Evolutionary conservation across 2,329 filamentous ascomycete genomes (phyloP), one percentile per base, ranked within the genome.

Genomic region (Paraphaeosphaeria minitans): DNA sequence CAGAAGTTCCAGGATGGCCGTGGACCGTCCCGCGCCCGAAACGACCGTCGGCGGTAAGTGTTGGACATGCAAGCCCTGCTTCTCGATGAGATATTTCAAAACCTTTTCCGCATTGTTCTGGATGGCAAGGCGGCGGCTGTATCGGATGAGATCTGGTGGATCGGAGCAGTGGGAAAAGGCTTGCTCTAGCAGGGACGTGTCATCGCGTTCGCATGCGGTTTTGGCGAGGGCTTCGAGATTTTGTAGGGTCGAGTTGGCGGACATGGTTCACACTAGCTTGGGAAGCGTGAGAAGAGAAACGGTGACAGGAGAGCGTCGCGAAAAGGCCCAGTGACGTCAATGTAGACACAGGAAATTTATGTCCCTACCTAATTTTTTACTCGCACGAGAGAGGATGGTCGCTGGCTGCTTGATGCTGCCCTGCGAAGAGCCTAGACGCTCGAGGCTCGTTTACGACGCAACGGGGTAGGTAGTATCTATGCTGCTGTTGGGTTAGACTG

Each of bases 1-100:
- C 24, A 59, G 29, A 22, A 59, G 6, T 24, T 59, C 53, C 10
- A 59, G 46, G 7, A 22, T 57, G 13, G 39, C 27, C 53, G 24
- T 57, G 14, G 48, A 53, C 39, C 29, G 31, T 43, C 16, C 39
- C 12, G 19, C 14, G 52, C 29, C 29, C 19, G 21, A 29, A 22
- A 47, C 39, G 19, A 9, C 42, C 7, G 12, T 22, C 4, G 41
- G 41, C 1, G 12, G n/a, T 12, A 46, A 42, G 16, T 16, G 14
- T 24, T 37, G n/a, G 19, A 54, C 52, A 24, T 19, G 14, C 13
- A 45, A 5, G 13, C 42, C 52, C 48, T 14, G 12, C 1, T 24
- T 9, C 4, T 35, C 47, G 29, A 54, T 54, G 42, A 54, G 52
- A 16, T 37, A n/a, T 14, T 37, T 35, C 27, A 54, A 19, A 24